A percentile compares a stretch with the other conserved stretches of the same genome.
phyloP scores from a whole-genome alignment of 768 basidiomycete species.

The Russula compacta region DNA sequence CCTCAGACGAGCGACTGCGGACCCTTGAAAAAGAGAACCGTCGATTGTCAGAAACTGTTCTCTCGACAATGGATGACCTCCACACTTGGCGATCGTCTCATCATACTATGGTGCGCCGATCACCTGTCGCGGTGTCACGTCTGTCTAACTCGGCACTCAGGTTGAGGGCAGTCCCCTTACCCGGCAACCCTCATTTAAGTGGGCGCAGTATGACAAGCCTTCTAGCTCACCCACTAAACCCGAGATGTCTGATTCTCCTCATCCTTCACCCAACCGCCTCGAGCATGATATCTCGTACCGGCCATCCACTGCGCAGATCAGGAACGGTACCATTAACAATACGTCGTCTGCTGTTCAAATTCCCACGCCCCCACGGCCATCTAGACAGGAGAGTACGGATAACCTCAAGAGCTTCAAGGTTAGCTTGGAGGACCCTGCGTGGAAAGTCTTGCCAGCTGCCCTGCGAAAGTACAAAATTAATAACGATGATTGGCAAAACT shows the following conservation, averaged over 20 bases:
- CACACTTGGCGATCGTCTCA: conserved; percentile 29
- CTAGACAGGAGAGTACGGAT: conserved; percentile 55
- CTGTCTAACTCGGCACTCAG: conserved; percentile 16
- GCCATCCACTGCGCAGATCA: conserved; percentile 8
- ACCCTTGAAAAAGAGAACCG: conserved; percentile 72
- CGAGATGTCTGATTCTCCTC: conserved; percentile 62
- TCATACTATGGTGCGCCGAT: conserved; percentile 8
- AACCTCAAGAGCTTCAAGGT: conserved; percentile 96
- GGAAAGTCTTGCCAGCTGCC: conserved; percentile 96
- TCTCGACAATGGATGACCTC: conserved; percentile 60
- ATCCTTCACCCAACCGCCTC: conserved; percentile 65
- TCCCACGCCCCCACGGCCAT: conserved; percentile 34
- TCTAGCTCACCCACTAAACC: conserved; percentile 74
- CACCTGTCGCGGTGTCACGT: conserved; percentile 26
- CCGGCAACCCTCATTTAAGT: conserved; percentile 80
- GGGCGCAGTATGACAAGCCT: conserved; percentile 75
- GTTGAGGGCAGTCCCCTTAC: conserved; percentile 40
- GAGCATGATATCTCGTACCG: conserved; percentile 51
- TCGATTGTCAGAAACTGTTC: conserved; percentile 52
- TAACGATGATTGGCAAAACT: conserved; percentile 97
- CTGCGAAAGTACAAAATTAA: conserved; percentile 99
- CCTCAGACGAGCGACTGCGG: conserved; percentile 56
- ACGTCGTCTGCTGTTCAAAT: conserved; percentile 4
- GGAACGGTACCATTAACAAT: conserved; percentile 3
- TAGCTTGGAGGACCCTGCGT: conserved; percentile 94